Evolutionary conservation across 371 early-diverging fungal genomes (phyloP).

Genomic region (Mortierella sp.): DNA sequence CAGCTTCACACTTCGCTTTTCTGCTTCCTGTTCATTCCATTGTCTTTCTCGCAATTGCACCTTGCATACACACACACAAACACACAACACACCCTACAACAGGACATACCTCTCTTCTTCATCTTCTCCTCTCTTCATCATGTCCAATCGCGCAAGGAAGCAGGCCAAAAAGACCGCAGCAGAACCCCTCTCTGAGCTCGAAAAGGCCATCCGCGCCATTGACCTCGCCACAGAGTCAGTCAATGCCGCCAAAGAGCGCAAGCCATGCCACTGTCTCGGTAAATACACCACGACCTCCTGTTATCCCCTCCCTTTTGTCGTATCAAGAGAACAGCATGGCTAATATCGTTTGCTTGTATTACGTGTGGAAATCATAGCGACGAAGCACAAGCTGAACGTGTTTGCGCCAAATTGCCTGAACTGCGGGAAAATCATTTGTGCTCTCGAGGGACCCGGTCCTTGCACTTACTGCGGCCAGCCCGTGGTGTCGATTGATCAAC

Average conservation of each 20-base stretch:
- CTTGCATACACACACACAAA: not conserved
- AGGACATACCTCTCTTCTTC: not conserved
- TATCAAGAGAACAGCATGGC: not conserved
- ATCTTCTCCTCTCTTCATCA: not conserved
- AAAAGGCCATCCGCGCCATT: conserved; percentile 53
- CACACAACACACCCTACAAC: not conserved
- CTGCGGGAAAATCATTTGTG: conserved; percentile 93
- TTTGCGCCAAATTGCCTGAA: conserved; percentile 86
- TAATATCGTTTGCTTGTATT: not conserved
- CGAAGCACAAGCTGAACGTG: conserved; percentile 82
- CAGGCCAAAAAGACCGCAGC: conserved; percentile 36
- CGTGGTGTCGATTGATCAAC: conserved; percentile 80
- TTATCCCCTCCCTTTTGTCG: not conserved
- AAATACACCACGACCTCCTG: not conserved
- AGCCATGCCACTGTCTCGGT: conserved; percentile 55
- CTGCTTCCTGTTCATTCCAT: not conserved
- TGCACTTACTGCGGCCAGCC: conserved; percentile 86
- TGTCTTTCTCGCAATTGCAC: not conserved
- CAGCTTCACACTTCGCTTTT: not conserved
- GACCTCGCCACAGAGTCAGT: conserved; percentile 47
- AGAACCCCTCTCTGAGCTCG: conserved; percentile 49
- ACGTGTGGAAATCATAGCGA: conserved; percentile 61
- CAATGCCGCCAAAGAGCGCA: conserved; percentile 54
- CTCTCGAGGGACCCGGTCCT: conserved; percentile 85
- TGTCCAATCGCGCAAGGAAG: conserved; percentile 44